Percentiles rank a stretch among this genome's conserved stretches.
Conservation (phyloP, 2,329 filamentous ascomycete genomes). For the Stagonosporopsis tanaceti region DNA sequence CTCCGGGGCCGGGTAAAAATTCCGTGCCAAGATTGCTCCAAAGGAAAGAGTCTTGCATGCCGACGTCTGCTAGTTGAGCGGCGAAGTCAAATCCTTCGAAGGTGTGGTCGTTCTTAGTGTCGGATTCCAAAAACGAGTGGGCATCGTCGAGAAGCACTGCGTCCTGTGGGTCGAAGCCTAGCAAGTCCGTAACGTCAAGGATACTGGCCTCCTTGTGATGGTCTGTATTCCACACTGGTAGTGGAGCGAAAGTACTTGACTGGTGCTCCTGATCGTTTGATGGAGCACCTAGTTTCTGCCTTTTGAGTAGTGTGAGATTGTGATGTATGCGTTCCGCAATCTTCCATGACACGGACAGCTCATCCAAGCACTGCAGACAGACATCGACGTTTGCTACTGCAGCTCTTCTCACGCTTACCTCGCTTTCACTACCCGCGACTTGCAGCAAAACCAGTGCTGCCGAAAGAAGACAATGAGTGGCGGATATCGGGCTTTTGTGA, state of each 20-base stretch:
- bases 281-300: not conserved
- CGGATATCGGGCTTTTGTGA: slow-evolving; percentile 45
- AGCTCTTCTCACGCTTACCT: not conserved
- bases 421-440: not conserved
- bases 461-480: slow-evolving; percentile 49
- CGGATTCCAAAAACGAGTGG: not conserved
- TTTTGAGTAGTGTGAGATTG: not conserved
- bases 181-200: not conserved
- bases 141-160: not conserved
- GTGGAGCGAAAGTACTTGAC: not conserved
- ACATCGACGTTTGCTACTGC: not conserved
- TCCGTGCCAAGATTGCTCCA: not conserved
- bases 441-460: slow-evolving; percentile 37
- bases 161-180: not conserved
- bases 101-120: not conserved
- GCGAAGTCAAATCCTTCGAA: not conserved
- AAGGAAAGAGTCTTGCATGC: not conserved
- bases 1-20: too few relatives aligned
- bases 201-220: not conserved
- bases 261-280: not conserved
- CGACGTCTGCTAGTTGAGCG: not conserved
- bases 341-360: not conserved
- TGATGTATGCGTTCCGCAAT: not conserved
- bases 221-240: not conserved
- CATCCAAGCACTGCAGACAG: slow-evolving; percentile 4